These are phyloP conservation scores for Nannizziopsis barbatae DNA, from an alignment of 2,329 filamentous ascomycete species.

Conservation along the genomic window DNA sequence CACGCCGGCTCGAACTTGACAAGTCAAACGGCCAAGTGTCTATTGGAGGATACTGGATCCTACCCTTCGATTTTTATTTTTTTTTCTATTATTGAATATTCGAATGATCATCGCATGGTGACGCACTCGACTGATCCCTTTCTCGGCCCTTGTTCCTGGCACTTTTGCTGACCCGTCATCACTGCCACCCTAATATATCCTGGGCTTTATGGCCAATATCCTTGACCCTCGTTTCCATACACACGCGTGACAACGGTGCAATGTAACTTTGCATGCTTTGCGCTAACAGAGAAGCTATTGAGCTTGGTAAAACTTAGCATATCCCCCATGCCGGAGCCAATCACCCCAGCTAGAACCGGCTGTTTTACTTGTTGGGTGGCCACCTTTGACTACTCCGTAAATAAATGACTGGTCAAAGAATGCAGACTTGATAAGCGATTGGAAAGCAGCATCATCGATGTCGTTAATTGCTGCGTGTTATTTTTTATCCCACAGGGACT, in stretches of 20 bases:
- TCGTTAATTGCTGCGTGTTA: too few species aligned
- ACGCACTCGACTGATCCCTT: neutral
- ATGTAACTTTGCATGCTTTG: constrained; percentile 10
- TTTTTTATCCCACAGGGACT: constrained; percentile 53
- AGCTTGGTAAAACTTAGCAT: neutral
- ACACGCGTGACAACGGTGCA: constrained; percentile 6
- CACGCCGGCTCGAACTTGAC: too few species aligned
- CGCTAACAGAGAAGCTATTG: neutral
- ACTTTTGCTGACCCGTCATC: neutral
- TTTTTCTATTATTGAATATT: too few species aligned
- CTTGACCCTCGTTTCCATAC: neutral
- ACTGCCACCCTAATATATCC: neutral
- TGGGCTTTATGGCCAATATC: neutral
- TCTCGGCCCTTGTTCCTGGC: neutral
- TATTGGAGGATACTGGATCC: too few species aligned
- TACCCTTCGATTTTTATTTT: too few species aligned
- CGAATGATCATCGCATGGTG: too few species aligned
- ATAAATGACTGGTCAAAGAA: constrained; percentile 44
- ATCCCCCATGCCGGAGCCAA: neutral
- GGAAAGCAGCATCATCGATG: too few species aligned
- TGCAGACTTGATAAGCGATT: constrained; percentile 38
- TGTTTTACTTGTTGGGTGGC: neutral
- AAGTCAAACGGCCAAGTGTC: too few species aligned
- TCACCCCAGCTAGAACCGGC: neutral
- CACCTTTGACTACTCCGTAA: too few species aligned